A percentile compares a stretch with the other conserved stretches of the same genome.
Evolutionary conservation across 2,329 filamentous ascomycete genomes (phyloP).

Genomic region (Chaetomium olivaceum): DNA sequence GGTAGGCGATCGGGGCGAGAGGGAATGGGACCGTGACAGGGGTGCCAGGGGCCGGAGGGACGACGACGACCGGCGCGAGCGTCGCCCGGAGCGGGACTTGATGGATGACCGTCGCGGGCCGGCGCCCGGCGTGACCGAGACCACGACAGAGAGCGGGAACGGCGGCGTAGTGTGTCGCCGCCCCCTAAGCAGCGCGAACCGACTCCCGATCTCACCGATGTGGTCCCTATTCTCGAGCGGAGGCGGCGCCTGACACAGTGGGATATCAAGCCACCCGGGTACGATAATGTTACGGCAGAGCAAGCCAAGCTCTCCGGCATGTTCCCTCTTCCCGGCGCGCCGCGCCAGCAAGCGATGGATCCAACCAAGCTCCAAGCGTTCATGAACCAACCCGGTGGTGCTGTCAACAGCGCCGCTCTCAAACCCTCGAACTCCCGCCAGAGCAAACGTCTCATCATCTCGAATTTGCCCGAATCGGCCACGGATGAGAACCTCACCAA

Average conservation of each 20-base stretch:
- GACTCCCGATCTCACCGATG: conserved; percentile 88
- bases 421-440: conserved; percentile 93
- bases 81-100: conserved; percentile 38
- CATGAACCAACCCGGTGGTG: conserved; percentile 81
- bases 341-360: conserved; percentile 93
- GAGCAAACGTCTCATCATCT: conserved; percentile 85
- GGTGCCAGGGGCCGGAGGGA: conserved; percentile 56
- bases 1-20: conserved; percentile 55
- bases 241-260: conserved; percentile 95
- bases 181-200: conserved; percentile 90
- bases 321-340: conserved; percentile 96
- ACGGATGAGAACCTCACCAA: conserved; percentile 74
- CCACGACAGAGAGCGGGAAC: conserved; percentile 56
- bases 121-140: conserved; percentile 42
- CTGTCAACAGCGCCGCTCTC: conserved; percentile 72
- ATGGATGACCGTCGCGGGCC: conserved; percentile 60
- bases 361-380: conserved; percentile 91
- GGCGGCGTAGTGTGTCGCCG: conserved; percentile 74
- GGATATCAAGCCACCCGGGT: conserved; percentile 98
- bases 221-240: conserved; percentile 78
- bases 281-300: conserved; percentile 97
- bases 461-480: conserved; percentile 73
- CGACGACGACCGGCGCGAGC: conserved; percentile 63
- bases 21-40: conserved; percentile 75
- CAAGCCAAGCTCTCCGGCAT: conserved; percentile 98